A percentile compares a stretch with the other conserved stretches of the same genome.
Evolutionary conservation across 2,329 filamentous ascomycete species (phyloP).

Genomic region (Colletotrichum paranaense): DNA sequence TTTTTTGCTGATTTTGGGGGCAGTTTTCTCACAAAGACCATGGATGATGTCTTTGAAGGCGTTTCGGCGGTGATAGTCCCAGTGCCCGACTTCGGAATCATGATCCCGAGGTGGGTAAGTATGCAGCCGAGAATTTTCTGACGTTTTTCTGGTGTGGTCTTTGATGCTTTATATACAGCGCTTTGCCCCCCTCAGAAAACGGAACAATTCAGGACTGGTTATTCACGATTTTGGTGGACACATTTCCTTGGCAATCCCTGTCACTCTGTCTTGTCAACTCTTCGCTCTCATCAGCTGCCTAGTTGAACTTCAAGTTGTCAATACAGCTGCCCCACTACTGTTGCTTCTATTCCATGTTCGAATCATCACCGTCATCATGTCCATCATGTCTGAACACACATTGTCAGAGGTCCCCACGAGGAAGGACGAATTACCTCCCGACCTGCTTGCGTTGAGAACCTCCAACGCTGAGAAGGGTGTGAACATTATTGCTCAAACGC

Average conservation of each 20-base stretch:
- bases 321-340: slow-evolving; percentile 10
- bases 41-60: slow-evolving; percentile 15
- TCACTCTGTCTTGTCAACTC: not conserved
- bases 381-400: slow-evolving; percentile 26
- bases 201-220: not conserved
- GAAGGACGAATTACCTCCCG: slow-evolving; percentile 14
- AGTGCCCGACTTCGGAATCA: slow-evolving; percentile 28
- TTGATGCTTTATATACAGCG: slow-evolving; percentile 19
- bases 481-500: slow-evolving; percentile 29
- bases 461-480: slow-evolving; percentile 35
- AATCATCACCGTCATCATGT: not conserved
- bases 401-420: slow-evolving; percentile 28
- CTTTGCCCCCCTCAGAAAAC: not conserved
- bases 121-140: slow-evolving; percentile 6
- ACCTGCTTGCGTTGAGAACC: slow-evolving; percentile 16
- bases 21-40: not conserved
- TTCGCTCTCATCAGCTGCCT: slow-evolving; percentile 1
- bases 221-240: slow-evolving; percentile 2
- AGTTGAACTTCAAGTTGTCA: slow-evolving; percentile 8
- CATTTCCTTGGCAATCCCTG: slow-evolving; percentile 4
- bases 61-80: slow-evolving; percentile 7
- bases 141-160: not conserved
- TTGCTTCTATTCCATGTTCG: not conserved
- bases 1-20: not conserved
- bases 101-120: slow-evolving; percentile 8